phyloP scores from a whole-genome alignment of 192 early-diverging fungal species.

The Phlyctochytrium arcticum region DNA sequence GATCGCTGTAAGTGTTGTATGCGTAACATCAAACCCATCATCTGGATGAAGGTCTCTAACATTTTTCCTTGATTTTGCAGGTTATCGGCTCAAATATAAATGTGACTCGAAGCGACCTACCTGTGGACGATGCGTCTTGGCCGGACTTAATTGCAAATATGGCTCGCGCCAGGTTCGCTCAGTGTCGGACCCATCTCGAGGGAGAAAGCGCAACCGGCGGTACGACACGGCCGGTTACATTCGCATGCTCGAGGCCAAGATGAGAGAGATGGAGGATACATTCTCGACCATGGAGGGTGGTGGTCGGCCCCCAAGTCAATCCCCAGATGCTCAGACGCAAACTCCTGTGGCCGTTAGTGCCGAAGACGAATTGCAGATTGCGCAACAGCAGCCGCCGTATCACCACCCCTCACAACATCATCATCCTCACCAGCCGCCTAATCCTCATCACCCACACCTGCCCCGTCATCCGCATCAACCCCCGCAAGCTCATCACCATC shows the following conservation, averaged over 20 bases:
- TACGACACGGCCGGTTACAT: conserved; percentile 23
- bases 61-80: neutral
- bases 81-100: conserved; percentile 10
- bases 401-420: neutral
- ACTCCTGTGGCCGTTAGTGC: too few relatives aligned
- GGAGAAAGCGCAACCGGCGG: neutral
- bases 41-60: neutral
- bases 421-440: neutral
- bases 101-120: conserved; percentile 8
- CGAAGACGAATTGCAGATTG: too few relatives aligned
- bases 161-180: conserved; percentile 2
- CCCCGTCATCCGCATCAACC: neutral
- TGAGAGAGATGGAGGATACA: conserved; percentile 16
- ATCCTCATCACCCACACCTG: neutral
- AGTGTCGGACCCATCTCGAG: neutral
- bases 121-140: neutral
- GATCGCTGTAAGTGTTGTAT: conserved; percentile 13
- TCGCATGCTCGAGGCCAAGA: conserved; percentile 19
- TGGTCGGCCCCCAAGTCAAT: neutral
- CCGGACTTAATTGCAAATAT: neutral
- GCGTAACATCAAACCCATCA: neutral
- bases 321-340: neutral
- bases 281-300: neutral
- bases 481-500: neutral
- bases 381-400: too few relatives aligned